These are phyloP conservation scores for Annulohypoxylon truncatum DNA, from an alignment of 2,329 filamentous ascomycete species.

Conservation along the genomic window DNA sequence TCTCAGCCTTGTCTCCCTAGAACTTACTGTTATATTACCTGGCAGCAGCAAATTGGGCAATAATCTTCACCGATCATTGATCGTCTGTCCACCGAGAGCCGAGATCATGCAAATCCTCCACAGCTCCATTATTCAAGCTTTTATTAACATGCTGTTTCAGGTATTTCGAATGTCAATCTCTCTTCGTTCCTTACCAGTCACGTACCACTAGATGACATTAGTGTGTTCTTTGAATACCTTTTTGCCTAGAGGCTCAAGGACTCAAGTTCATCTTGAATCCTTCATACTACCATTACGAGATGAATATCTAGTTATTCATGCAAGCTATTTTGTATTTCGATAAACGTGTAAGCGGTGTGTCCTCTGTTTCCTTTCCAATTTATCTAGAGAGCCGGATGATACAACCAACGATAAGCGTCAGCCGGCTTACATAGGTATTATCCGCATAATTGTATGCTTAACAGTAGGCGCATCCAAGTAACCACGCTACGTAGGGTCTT, in stretches of 20 bases:
- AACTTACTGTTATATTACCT: not conserved
- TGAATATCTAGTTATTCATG: not conserved
- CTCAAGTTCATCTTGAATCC: not conserved
- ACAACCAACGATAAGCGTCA: too few relatives aligned
- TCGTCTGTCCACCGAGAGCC: slow-evolving; percentile 29
- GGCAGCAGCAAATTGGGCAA: slow-evolving; percentile 19
- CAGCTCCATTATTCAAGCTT: slow-evolving; percentile 47
- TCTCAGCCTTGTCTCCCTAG: slow-evolving; percentile 17
- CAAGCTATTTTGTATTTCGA: not conserved
- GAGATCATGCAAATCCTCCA: slow-evolving; percentile 43
- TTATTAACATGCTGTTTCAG: slow-evolving; percentile 30
- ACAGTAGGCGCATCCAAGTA: too few relatives aligned
- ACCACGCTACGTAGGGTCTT: not conserved
- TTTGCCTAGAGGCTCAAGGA: slow-evolving; percentile 10
- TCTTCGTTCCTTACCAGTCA: slow-evolving; percentile 9
- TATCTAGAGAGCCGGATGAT: too few relatives aligned
- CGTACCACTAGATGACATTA: not conserved
- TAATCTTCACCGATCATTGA: slow-evolving; percentile 29
- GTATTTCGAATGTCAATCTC: slow-evolving; percentile 37
- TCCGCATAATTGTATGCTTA: not conserved
- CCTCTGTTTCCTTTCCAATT: not conserved
- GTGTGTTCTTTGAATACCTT: not conserved
- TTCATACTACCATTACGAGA: not conserved
- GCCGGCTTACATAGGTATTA: not conserved
- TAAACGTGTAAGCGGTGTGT: not conserved